Evolutionary conservation across 257 asterid genomes (phyloP).

Genomic region (Coffea canephora): DNA sequence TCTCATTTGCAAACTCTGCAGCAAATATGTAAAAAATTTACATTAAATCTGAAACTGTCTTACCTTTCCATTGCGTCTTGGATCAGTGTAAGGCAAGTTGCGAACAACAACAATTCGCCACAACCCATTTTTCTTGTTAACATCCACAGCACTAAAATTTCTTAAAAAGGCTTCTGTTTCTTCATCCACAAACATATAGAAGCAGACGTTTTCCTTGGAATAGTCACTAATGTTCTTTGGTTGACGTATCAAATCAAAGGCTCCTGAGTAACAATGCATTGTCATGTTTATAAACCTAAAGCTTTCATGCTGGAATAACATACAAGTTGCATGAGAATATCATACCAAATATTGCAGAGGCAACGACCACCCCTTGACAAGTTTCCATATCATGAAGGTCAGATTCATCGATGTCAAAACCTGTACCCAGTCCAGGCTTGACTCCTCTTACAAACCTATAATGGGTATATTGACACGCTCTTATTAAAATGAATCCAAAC

Average conservation of each 20-base stretch:
- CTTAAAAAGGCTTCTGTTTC: slow-evolving; percentile 59
- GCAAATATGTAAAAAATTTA: background rate
- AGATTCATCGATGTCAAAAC: slow-evolving; percentile 74
- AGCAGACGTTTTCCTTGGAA: slow-evolving; percentile 60
- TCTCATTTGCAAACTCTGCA: background rate
- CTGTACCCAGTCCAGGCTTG: slow-evolving; percentile 76
- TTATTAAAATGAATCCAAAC: background rate
- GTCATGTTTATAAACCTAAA: slow-evolving; percentile 26
- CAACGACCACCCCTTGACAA: slow-evolving; percentile 81
- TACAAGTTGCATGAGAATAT: slow-evolving; percentile 6
- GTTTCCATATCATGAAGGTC: slow-evolving; percentile 82
- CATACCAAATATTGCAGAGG: slow-evolving; percentile 92
- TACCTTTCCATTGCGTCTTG: slow-evolving; percentile 97
- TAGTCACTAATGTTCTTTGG: slow-evolving; percentile 78
- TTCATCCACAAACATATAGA: slow-evolving; percentile 85
- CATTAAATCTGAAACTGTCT: slow-evolving; percentile 4
- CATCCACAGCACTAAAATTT: slow-evolving; percentile 60
- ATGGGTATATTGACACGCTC: background rate
- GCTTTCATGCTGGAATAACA: slow-evolving; percentile 6
- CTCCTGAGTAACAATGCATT: slow-evolving; percentile 55
- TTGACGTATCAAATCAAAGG: slow-evolving; percentile 79
- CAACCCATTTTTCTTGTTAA: slow-evolving; percentile 64
- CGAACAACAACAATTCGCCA: slow-evolving; percentile 82
- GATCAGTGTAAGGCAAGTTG: slow-evolving; percentile 79
- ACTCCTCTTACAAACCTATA: slow-evolving; percentile 79